Base-by-base conservation (phyloP, 202 grass and related monocot genomes). In the Zoysia matrella region DNA sequence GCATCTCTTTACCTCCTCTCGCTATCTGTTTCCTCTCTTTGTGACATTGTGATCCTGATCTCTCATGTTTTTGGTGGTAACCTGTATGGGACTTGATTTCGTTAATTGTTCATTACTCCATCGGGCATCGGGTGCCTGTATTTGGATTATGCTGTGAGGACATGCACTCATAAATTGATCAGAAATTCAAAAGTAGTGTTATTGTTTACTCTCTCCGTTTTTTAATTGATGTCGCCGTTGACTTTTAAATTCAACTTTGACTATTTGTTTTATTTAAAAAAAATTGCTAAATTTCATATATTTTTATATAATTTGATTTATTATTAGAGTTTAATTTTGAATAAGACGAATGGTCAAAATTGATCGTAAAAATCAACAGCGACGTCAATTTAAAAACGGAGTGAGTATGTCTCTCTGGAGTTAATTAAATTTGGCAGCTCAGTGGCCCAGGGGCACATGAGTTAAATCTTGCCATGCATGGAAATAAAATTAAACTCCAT, bases 161-260 rank as follows among this genome's bases (percentile, higher is more conserved):
- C 88, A 83, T 58, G 74, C 79, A 86, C 79, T 83, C 79, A 83
- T 86, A 86, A 86, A 79, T 90, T 83, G 83, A 75, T 83, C 48
- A 36, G 30, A 36, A 36, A 36, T 36, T 36, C 30, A 75, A 75
- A 90, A 47, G 45, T 79, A 42, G 75, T 64, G 42, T 44, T 65
- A 41, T 13, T 82, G 41, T 76, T 72, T 82, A 42, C 30, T 36
- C 30, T 36, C 30, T 36, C 30, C 1, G 30, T 36, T 36, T 36
- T 36, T 36, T 36, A 36, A 36, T 36, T 36, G 30, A 36, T 1
- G 30, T 36, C 1, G 30, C 30, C 1, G 30, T 36, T 36, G 30
- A 36, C 1, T 36, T 36, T 36, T 36, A 36, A 36, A 36, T 36
- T 36, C 30, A 36, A 36, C 30, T 36, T 36, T 36, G 30, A 36